These are phyloP conservation scores for Onygenales sp. DNA, from an alignment of 2,329 filamentous ascomycete species.

Conservation along the genomic window DNA sequence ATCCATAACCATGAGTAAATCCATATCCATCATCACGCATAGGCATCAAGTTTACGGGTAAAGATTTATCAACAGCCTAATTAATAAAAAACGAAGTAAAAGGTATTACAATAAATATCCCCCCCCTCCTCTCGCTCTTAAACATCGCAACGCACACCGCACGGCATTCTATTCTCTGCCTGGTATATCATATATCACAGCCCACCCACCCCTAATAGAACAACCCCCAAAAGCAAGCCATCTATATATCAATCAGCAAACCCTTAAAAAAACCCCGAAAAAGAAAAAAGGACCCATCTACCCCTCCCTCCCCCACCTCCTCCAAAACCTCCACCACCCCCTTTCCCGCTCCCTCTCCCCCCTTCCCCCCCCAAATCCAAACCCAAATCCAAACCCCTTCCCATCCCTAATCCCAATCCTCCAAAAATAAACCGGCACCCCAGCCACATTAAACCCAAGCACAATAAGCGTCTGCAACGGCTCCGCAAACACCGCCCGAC, in stretches of 20 bases:
- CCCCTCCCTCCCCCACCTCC: constrained; percentile 7
- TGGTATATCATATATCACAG: too few relatives aligned
- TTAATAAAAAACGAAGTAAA: too few relatives aligned
- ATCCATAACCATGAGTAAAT: too few relatives aligned
- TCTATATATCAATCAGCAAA: not conserved
- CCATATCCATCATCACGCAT: too few relatives aligned
- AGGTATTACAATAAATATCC: too few relatives aligned
- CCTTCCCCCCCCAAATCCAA: constrained; percentile 15
- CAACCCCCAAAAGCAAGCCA: not conserved
- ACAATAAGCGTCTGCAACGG: constrained; percentile 85
- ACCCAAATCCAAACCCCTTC: constrained; percentile 18
- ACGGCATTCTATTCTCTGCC: too few relatives aligned
- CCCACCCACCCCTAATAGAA: not conserved
- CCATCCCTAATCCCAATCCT: constrained; percentile 60
- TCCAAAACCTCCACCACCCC: constrained; percentile 36
- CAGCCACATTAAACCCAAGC: constrained; percentile 70
- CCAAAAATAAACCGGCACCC: constrained; percentile 84
- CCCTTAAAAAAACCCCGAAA: not conserved
- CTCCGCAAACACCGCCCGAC: constrained; percentile 79
- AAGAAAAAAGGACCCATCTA: not conserved
- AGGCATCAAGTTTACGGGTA: too few relatives aligned
- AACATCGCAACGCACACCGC: too few relatives aligned
- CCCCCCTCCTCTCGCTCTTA: too few relatives aligned
- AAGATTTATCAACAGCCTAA: too few relatives aligned
- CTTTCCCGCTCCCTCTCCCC: not conserved